These are phyloP conservation scores for Deinandra increscens DNA, from an alignment of 129 eudicot species.

Conservation along the genomic window DNA sequence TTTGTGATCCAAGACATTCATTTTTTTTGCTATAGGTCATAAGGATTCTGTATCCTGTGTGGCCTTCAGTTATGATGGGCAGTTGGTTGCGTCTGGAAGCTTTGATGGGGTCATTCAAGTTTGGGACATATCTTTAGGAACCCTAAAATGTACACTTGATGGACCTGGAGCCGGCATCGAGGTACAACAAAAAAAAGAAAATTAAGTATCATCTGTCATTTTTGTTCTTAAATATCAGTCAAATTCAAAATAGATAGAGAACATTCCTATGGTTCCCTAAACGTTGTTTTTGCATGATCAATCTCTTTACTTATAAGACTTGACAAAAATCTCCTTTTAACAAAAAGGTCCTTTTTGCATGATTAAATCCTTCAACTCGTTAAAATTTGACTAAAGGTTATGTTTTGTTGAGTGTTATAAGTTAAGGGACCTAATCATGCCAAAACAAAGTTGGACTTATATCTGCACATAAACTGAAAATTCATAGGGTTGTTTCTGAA, in stretches of 20 bases:
- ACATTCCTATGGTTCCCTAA: background rate
- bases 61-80: slow-evolving; percentile 86
- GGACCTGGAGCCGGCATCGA: slow-evolving; percentile 88
- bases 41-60: slow-evolving; percentile 68
- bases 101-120: slow-evolving; percentile 75
- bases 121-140: slow-evolving; percentile 66
- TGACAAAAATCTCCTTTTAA: background rate
- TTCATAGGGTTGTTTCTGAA: background rate
- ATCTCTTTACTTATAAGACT: background rate
- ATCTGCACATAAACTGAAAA: background rate
- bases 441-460: background rate
- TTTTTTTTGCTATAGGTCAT: slow-evolving; percentile 58
- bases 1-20: background rate
- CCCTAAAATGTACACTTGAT: slow-evolving; percentile 61
- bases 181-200: slow-evolving; percentile 38
- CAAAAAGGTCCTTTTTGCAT: background rate
- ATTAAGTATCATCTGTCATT: background rate
- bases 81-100: slow-evolving; percentile 85
- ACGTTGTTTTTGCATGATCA: background rate
- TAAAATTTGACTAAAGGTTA: background rate
- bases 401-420: background rate
- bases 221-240: background rate
- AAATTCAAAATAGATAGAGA: background rate
- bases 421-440: background rate
- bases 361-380: background rate